Evolutionary conservation across 1,284 basidiomycete genomes (phyloP).

Genomic region (Puccinia novopanici): DNA sequence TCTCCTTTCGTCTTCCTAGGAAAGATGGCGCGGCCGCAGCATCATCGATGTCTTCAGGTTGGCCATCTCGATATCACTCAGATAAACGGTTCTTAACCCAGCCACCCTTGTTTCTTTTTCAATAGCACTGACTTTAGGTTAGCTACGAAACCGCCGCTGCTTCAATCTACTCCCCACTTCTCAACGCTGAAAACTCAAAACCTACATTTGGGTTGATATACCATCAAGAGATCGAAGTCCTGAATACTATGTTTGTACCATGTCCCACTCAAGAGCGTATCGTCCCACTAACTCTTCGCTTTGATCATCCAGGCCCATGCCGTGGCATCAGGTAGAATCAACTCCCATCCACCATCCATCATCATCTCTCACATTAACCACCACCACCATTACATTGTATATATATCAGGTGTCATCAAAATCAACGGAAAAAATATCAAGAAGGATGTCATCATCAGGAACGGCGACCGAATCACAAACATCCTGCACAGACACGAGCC

Average conservation of each 20-base stretch:
- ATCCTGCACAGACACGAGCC: constrained; percentile 95
- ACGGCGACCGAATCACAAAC: constrained; percentile 91
- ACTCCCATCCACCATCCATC: background rate
- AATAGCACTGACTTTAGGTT: constrained; percentile 49
- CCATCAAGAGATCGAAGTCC: constrained; percentile 46
- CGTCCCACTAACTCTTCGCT: background rate
- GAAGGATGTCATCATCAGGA: constrained; percentile 75
- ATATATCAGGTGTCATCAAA: constrained; percentile 74
- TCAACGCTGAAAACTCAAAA: background rate
- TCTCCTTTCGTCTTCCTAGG: constrained; percentile 25
- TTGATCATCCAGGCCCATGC: constrained; percentile 44
- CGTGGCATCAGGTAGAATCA: constrained; percentile 43
- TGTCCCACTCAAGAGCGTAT: background rate
- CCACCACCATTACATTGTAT: too few relatives aligned
- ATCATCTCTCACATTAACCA: background rate
- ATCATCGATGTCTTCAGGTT: constrained; percentile 50
- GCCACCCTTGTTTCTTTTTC: background rate
- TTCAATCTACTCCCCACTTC: background rate
- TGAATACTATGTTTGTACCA: constrained; percentile 47
- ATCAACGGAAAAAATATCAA: constrained; percentile 82
- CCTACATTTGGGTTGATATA: background rate
- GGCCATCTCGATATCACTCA: background rate
- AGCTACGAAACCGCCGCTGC: background rate
- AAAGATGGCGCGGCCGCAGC: constrained; percentile 47
- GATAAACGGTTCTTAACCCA: background rate